These are phyloP conservation scores for Cucurbita moschata DNA, from an alignment of 306 rosid genomes.

Conservation along the genomic window DNA sequence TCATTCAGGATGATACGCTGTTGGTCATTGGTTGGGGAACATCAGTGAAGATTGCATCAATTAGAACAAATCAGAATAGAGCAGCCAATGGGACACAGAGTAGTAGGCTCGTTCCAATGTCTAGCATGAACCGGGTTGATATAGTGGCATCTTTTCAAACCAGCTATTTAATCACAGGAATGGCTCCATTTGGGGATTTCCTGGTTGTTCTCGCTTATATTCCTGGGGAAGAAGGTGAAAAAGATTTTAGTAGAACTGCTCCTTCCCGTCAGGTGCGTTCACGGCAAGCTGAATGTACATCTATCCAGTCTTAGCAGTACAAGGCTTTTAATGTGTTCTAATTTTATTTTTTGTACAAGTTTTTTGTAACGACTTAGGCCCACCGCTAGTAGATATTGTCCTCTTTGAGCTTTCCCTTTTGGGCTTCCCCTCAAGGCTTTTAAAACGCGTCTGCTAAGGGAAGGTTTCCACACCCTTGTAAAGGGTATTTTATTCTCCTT, in stretches of 20 bases:
- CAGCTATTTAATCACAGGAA: constrained; percentile 77
- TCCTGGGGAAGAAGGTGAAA: constrained; percentile 74
- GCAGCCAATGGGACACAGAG: constrained; percentile 55
- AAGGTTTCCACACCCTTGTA: too few species aligned
- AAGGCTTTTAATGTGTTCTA: neutral
- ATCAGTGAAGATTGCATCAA: constrained; percentile 75
- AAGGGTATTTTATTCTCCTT: too few species aligned
- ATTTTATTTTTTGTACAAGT: neutral
- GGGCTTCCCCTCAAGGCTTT: too few species aligned
- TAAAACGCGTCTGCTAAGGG: too few species aligned
- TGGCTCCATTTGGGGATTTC: constrained; percentile 92
- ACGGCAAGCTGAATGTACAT: neutral
- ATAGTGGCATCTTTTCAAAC: constrained; percentile 95
- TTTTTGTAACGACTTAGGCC: too few species aligned
- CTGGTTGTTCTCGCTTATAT: constrained; percentile 92
- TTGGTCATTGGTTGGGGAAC: constrained; percentile 99
- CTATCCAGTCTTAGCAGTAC: neutral
- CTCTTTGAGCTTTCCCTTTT: too few species aligned
- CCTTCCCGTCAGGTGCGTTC: constrained; percentile 65
- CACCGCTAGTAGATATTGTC: too few species aligned
- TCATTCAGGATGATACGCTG: constrained; percentile 68
- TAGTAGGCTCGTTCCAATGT: constrained; percentile 32
- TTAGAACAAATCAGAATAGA: constrained; percentile 40
- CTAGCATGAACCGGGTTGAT: constrained; percentile 69
- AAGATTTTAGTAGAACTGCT: constrained; percentile 64